Percentiles rank a stretch among this genome's conserved stretches.
These are phyloP conservation scores for Fusarium chlamydosporum DNA, from an alignment of 2,329 filamentous ascomycete species.

Conservation along the genomic window DNA sequence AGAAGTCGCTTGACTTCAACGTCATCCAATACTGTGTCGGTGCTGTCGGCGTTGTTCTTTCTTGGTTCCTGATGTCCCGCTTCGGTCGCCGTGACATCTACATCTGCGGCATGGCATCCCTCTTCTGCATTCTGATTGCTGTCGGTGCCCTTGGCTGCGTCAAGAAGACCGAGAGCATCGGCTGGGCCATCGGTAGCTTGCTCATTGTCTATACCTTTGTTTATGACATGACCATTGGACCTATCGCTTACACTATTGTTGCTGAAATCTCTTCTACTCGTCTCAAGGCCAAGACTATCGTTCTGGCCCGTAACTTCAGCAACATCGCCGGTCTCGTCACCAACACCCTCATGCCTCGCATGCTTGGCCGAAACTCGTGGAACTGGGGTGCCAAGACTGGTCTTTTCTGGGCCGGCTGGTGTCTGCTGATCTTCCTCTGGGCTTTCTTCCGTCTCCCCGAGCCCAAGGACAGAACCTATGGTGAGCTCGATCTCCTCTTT, in stretches of 20 bases:
- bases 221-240: slow-evolving; percentile 57
- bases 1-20: slow-evolving; percentile 24
- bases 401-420: slow-evolving; percentile 63
- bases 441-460: slow-evolving; percentile 69
- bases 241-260: slow-evolving; percentile 87
- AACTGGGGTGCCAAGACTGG: slow-evolving; percentile 64
- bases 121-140: slow-evolving; percentile 14
- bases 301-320: slow-evolving; percentile 62
- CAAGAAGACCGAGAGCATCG: slow-evolving; percentile 56
- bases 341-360: slow-evolving; percentile 61
- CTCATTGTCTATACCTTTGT: slow-evolving; percentile 60
- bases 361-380: slow-evolving; percentile 62
- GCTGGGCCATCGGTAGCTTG: slow-evolving; percentile 62
- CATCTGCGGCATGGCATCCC: slow-evolving; percentile 8
- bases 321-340: slow-evolving; percentile 63
- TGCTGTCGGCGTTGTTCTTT: slow-evolving; percentile 14
- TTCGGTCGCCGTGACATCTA: slow-evolving; percentile 26
- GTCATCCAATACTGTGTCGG: slow-evolving; percentile 29
- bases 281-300: slow-evolving; percentile 62
- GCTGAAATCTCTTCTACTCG: slow-evolving; percentile 64
- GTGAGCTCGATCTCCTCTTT: slow-evolving; percentile 70
- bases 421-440: slow-evolving; percentile 61
- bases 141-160: slow-evolving; percentile 57
- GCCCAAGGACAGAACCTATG: slow-evolving; percentile 66
- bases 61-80: slow-evolving; percentile 28